Conservation (phyloP, 768 basidiomycete genomes). For the Suillus discolor region DNA sequence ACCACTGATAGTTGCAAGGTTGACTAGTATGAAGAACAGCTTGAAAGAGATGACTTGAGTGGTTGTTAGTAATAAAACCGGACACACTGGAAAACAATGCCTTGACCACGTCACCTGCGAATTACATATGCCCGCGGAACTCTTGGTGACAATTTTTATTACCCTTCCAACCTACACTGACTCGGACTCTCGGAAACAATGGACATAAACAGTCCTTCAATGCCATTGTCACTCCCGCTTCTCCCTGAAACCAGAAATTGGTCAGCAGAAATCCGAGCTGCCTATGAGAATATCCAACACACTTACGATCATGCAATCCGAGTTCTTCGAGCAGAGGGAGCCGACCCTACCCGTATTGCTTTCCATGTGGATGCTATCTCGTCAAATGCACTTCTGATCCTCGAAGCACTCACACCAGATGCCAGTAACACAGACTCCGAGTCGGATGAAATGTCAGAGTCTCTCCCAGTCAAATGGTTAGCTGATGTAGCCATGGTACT, state of each 20-base stretch:
- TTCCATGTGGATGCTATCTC: constrained; percentile 21
- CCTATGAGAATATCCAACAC: constrained; percentile 14
- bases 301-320: constrained; percentile 11
- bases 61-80: too few species aligned
- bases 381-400: constrained; percentile 11
- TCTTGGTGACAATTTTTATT: too few species aligned
- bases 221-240: constrained; percentile 12
- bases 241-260: constrained; percentile 14
- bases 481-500: constrained; percentile 11
- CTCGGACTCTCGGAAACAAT: not conserved
- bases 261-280: constrained; percentile 14
- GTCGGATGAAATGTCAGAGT: too few species aligned
- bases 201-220: not conserved
- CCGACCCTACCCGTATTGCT: constrained; percentile 14
- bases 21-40: too few species aligned
- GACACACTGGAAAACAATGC: too few species aligned
- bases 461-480: constrained; percentile 13
- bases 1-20: too few species aligned
- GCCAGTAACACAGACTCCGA: too few species aligned
- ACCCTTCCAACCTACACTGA: too few species aligned
- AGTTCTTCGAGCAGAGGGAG: constrained; percentile 16
- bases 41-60: too few species aligned
- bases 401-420: constrained; percentile 13
- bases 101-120: too few species aligned
- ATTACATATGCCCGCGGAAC: too few species aligned